These are phyloP conservation scores for Schwanniomyces vanrijiae DNA, from an alignment of 805 yeast species.

Conservation along the genomic window DNA sequence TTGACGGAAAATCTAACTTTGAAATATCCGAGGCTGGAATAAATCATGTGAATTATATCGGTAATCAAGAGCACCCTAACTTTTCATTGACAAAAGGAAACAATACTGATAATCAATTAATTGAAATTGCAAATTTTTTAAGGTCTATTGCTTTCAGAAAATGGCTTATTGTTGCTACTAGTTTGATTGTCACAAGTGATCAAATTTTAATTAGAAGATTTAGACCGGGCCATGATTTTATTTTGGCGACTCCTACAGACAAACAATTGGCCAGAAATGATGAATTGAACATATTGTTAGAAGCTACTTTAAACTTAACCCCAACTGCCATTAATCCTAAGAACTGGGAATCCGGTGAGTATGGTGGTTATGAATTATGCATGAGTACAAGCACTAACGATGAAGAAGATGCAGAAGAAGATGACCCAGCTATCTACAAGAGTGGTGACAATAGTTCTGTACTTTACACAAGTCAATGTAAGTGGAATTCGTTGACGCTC, in stretches of 20 bases:
- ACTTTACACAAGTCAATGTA: slow-evolving; percentile 73
- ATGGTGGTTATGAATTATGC: slow-evolving; percentile 92
- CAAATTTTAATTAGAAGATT: slow-evolving; percentile 79
- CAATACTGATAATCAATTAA: slow-evolving; percentile 41
- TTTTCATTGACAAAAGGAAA: slow-evolving; percentile 36
- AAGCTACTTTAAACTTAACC: slow-evolving; percentile 79
- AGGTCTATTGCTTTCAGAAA: slow-evolving; percentile 62
- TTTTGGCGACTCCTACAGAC: slow-evolving; percentile 73
- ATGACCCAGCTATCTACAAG: slow-evolving; percentile 84
- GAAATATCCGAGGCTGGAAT: slow-evolving; percentile 35
- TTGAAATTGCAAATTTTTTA: slow-evolving; percentile 58
- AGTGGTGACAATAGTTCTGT: slow-evolving; percentile 66
- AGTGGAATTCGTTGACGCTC: slow-evolving; percentile 76
- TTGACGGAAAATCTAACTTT: slow-evolving; percentile 58
- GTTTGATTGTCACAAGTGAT: slow-evolving; percentile 60
- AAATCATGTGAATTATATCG: slow-evolving; percentile 27
- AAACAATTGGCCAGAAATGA: slow-evolving; percentile 35
- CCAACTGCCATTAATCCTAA: slow-evolving; percentile 54
- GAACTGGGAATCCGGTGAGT: slow-evolving; percentile 87
- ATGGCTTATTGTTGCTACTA: slow-evolving; percentile 67
- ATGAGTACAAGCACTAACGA: slow-evolving; percentile 60
- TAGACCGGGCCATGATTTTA: slow-evolving; percentile 93
- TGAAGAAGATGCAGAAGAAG: slow-evolving; percentile 48
- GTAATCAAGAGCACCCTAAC: slow-evolving; percentile 56
- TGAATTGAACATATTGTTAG: slow-evolving; percentile 52